Conservation (phyloP, 805 yeast genomes). For the Candida hispaniensis region DNA sequence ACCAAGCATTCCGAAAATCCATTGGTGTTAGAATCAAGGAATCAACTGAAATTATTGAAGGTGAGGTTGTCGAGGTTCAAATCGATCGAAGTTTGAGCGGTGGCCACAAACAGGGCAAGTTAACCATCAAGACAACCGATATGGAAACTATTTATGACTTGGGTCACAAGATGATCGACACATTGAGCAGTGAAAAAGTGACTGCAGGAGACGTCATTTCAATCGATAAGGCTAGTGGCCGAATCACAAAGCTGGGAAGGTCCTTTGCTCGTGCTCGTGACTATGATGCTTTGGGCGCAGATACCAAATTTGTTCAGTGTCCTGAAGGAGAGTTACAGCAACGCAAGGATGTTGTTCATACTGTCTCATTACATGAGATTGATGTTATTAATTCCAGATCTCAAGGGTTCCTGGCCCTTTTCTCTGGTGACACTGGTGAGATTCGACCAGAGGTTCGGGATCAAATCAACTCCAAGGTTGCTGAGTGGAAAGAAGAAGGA, state of each 20-base stretch:
- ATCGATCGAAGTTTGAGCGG: slow-evolving; percentile 90
- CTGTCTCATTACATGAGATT: slow-evolving; percentile 94
- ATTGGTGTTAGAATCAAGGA: slow-evolving; percentile 94
- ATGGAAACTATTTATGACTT: slow-evolving; percentile 97
- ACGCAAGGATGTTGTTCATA: slow-evolving; percentile 90
- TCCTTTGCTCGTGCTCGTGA: slow-evolving; percentile 94
- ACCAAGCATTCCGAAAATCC: slow-evolving; percentile 91
- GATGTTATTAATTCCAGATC: slow-evolving; percentile 96
- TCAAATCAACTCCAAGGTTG: slow-evolving; percentile 92
- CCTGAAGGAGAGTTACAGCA: slow-evolving; percentile 98
- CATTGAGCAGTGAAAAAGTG: slow-evolving; percentile 87
- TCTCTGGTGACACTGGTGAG: slow-evolving; percentile 96
- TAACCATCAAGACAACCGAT: slow-evolving; percentile 93
- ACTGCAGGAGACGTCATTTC: slow-evolving; percentile 95
- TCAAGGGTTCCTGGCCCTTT: slow-evolving; percentile 92
- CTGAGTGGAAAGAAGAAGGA: slow-evolving; percentile 98
- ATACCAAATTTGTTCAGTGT: slow-evolving; percentile 92
- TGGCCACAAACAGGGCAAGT: slow-evolving; percentile 96
- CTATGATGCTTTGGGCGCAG: slow-evolving; percentile 98
- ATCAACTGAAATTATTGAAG: slow-evolving; percentile 95
- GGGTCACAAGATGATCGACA: slow-evolving; percentile 89
- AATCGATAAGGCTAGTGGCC: slow-evolving; percentile 91
- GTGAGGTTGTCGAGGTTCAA: slow-evolving; percentile 96
- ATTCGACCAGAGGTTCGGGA: slow-evolving; percentile 91
- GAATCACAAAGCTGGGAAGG: slow-evolving; percentile 87